These are phyloP conservation scores for Macrotyloma uniflorum DNA, from an alignment of 306 rosid genomes.

Conservation along the genomic window DNA sequence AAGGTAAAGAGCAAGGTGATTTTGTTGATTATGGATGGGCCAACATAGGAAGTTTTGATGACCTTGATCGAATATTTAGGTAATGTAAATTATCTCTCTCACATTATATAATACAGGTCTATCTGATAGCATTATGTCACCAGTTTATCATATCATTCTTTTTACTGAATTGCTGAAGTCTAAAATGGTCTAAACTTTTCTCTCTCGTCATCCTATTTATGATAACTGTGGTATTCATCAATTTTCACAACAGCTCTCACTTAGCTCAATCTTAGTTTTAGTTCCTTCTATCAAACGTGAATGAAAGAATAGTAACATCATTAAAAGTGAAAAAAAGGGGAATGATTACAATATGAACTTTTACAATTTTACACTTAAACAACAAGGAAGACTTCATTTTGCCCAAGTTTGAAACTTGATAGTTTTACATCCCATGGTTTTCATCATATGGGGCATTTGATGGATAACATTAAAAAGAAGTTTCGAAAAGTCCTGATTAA, in stretches of 20 bases:
- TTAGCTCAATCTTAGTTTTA: conserved; percentile 27
- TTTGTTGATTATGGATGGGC: conserved; percentile 90
- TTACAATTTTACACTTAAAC: not conserved
- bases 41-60: conserved; percentile 91
- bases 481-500: conserved; percentile 15
- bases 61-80: conserved; percentile 91
- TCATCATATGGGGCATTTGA: not conserved
- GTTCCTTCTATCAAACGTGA: conserved; percentile 4
- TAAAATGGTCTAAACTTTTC: conserved; percentile 6
- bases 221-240: not conserved
- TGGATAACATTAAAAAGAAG: conserved; percentile 30
- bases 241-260: conserved; percentile 2
- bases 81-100: conserved; percentile 44
- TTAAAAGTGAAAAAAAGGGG: conserved; percentile 10
- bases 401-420: not conserved
- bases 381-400: not conserved
- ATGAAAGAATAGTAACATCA: not conserved
- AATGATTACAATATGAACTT: not conserved
- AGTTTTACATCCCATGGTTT: conserved; percentile 30
- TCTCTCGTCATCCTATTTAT: not conserved
- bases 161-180: not conserved
- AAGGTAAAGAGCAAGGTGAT: conserved; percentile 78
- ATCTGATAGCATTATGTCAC: conserved; percentile 27
- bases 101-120: conserved; percentile 15
- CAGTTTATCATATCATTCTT: not conserved